Evolutionary conservation across 2,329 filamentous ascomycete species (phyloP).

Genomic region (Paecilomyces fulvus): DNA sequence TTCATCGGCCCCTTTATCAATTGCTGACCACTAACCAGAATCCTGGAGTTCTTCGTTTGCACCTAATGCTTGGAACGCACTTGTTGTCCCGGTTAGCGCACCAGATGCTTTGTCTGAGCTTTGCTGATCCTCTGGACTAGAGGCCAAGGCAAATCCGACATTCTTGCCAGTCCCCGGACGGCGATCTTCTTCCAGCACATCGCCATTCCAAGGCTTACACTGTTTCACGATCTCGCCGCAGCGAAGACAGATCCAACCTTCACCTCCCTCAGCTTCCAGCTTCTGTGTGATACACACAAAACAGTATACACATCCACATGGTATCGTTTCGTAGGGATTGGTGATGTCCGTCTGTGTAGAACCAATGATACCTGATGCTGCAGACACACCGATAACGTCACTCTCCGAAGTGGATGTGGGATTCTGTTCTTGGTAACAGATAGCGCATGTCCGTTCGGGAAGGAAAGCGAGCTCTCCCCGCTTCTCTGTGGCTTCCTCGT

Average conservation of each 20-base stretch:
- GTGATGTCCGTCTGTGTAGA: conserved; percentile 89
- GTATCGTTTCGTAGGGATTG: conserved; percentile 86
- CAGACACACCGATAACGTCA: conserved; percentile 63
- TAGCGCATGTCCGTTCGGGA: conserved; percentile 88
- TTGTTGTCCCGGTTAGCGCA: conserved; percentile 8
- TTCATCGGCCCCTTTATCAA: conserved; percentile 22
- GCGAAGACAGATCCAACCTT: conserved; percentile 84
- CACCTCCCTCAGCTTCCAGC: conserved; percentile 84
- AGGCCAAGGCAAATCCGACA: conserved; percentile 33
- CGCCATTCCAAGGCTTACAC: conserved; percentile 85
- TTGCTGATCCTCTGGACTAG: conserved; percentile 10
- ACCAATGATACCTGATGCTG: conserved; percentile 65
- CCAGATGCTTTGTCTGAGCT: conserved; percentile 5
- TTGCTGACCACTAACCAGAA: conserved; percentile 29
- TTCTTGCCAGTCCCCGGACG: conserved; percentile 29
- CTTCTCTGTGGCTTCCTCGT: conserved; percentile 41
- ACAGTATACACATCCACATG: conserved; percentile 90
- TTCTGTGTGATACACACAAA: conserved; percentile 90
- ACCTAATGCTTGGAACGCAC: conserved; percentile 18
- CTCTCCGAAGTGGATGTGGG: conserved; percentile 60
- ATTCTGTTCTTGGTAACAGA: conserved; percentile 94
- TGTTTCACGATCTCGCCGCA: conserved; percentile 78
- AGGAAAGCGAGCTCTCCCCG: conserved; percentile 74
- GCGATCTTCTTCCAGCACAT: conserved; percentile 54
- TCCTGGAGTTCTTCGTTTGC: conserved; percentile 26